Conservation (phyloP, 1,284 basidiomycete genomes). For the Ganoderma lucidum region DNA sequence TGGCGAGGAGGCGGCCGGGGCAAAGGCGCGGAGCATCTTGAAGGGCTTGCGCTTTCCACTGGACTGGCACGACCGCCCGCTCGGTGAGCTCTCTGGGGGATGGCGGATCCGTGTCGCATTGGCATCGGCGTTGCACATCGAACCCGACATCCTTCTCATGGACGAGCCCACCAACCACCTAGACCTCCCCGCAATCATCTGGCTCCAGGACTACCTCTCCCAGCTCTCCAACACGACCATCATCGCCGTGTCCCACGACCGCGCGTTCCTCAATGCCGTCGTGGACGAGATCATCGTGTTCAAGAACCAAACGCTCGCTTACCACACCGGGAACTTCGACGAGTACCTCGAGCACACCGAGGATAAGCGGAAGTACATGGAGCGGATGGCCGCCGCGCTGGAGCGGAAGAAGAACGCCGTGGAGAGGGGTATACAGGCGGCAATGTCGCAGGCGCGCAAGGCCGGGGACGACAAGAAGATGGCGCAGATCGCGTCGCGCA, state of each 20-base stretch:
- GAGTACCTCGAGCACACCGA: conserved; percentile 60
- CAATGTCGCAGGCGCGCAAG: conserved; percentile 33
- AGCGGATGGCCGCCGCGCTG: conserved; percentile 60
- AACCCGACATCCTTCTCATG: conserved; percentile 86
- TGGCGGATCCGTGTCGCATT: conserved; percentile 79
- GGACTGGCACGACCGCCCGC: conserved; percentile 56
- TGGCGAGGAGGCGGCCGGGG: conserved; percentile 52
- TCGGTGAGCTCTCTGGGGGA: conserved; percentile 67
- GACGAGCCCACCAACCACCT: conserved; percentile 94
- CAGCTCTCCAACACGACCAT: conserved; percentile 61
- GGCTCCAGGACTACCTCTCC: conserved; percentile 69
- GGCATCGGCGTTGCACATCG: conserved; percentile 80
- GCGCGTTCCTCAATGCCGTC: conserved; percentile 71
- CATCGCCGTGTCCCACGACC: conserved; percentile 73
- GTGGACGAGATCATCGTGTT: conserved; percentile 76
- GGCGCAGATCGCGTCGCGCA: conserved; percentile 59
- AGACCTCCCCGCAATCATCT: conserved; percentile 93
- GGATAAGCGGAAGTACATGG: conserved; percentile 57
- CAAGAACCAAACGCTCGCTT: conserved; percentile 61
- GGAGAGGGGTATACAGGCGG: conserved; percentile 27
- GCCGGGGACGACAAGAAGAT: conserved; percentile 70
- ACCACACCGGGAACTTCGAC: conserved; percentile 70
- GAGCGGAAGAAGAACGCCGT: conserved; percentile 56
- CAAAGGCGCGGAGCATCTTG: conserved; percentile 64
- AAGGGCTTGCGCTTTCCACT: conserved; percentile 70